Evolutionary conservation across 163 green algal genomes (phyloP).

Genomic region (Picocystis sp.): DNA sequence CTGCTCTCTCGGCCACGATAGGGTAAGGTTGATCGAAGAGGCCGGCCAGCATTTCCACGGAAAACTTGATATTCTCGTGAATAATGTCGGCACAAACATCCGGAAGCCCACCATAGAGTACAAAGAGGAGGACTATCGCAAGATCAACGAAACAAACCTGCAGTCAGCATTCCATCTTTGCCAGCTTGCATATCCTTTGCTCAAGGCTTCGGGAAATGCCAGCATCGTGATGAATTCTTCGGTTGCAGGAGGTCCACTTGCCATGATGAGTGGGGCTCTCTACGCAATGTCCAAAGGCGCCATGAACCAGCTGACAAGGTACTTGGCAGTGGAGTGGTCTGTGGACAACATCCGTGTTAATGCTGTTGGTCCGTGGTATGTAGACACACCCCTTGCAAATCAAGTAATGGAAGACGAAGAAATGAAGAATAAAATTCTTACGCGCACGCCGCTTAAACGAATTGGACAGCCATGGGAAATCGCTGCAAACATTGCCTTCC

Average conservation of each 20-base stretch:
- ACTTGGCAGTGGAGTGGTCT: conserved; percentile 82
- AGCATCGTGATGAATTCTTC: conserved; percentile 57
- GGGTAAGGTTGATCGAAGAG: conserved; percentile 23
- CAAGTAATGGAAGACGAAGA: conserved; percentile 18
- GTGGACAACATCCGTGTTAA: conserved; percentile 60
- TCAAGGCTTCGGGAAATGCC: conserved; percentile 27
- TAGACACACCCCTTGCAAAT: conserved; percentile 17
- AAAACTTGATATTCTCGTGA: conserved; percentile 45
- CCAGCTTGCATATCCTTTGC: conserved; percentile 25
- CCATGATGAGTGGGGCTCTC: conserved; percentile 34
- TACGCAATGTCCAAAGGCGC: conserved; percentile 73
- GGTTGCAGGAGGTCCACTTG: conserved; percentile 55
- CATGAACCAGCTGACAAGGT: conserved; percentile 79
- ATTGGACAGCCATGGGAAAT: conserved; percentile 62
- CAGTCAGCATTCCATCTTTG: conserved; percentile 40
- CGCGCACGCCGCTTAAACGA: conserved; percentile 48
- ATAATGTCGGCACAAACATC: conserved; percentile 89
- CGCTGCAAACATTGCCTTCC: conserved; percentile 49
- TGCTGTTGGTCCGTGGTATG: conserved; percentile 61
- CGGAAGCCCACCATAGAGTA: conserved; percentile 54
- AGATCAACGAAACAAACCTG: conserved; percentile 59
- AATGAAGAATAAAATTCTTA: conserved; percentile 38
- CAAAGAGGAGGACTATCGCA: conserved; percentile 45
- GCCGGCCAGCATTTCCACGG: conserved; percentile 34
- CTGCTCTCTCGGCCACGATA: conserved; percentile 22